A percentile compares a stretch with the other conserved stretches of the same genome.
Conservation (phyloP, 2,329 filamentous ascomycete species). For the Fonsecaea pugnacius region DNA sequence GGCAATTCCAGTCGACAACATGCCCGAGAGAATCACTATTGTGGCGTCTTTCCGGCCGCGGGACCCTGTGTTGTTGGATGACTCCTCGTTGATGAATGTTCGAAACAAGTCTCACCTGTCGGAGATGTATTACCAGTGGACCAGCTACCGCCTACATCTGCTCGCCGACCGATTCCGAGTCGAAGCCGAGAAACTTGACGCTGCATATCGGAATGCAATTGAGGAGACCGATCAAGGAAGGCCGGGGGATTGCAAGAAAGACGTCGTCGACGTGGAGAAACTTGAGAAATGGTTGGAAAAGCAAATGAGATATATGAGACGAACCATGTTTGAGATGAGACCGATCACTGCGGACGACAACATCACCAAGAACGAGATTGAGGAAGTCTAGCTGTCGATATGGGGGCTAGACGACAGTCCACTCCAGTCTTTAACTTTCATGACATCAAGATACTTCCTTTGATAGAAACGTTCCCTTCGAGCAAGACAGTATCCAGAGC, state of each 20-base stretch:
- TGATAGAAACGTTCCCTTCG: neutral
- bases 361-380: slow-evolving; percentile 8
- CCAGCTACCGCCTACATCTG: slow-evolving; percentile 65
- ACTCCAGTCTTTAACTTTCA: neutral
- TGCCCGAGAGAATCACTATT: slow-evolving; percentile 66
- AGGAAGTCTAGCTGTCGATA: neutral
- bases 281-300: slow-evolving; percentile 12
- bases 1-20: slow-evolving; percentile 62
- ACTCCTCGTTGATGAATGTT: slow-evolving; percentile 64
- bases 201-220: slow-evolving; percentile 1
- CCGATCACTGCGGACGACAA: slow-evolving; percentile 8
- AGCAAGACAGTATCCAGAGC: neutral
- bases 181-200: slow-evolving; percentile 9
- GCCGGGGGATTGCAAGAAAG: neutral
- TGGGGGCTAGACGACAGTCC: neutral
- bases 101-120: slow-evolving; percentile 61
- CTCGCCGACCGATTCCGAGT: slow-evolving; percentile 56
- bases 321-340: slow-evolving; percentile 15
- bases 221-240: neutral
- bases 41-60: slow-evolving; percentile 68
- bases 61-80: slow-evolving; percentile 58
- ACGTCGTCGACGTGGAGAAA: slow-evolving; percentile 2
- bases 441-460: neutral
- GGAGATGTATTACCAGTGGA: slow-evolving; percentile 65
- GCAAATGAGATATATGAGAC: slow-evolving; percentile 13